These are phyloP conservation scores for Takakia lepidozioides DNA, from an alignment of 225 moss, liverwort and hornwort genomes.

Conservation along the genomic window DNA sequence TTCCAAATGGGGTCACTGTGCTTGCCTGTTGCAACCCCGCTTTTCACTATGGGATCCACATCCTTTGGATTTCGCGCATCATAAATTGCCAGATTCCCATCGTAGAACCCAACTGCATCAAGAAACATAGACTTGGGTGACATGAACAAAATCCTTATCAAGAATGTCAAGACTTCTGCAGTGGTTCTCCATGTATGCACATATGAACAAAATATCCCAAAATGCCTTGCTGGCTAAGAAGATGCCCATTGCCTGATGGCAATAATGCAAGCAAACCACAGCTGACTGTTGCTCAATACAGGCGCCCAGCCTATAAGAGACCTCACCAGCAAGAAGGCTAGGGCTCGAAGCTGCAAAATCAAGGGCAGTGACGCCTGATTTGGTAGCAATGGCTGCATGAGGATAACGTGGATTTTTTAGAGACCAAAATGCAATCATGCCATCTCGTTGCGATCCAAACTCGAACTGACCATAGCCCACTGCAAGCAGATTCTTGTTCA, in stretches of 20 bases:
- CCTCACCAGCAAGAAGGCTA: constrained; percentile 89
- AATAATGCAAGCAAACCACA: no score
- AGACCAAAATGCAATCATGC: constrained; percentile 91
- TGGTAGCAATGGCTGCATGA: constrained; percentile 54
- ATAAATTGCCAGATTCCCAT: constrained; percentile 82
- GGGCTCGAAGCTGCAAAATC: constrained; percentile 79
- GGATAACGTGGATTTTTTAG: constrained; percentile 89
- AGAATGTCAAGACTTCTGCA: no score
- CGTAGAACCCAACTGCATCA: constrained; percentile 78
- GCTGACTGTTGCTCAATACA: no score
- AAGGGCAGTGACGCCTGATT: constrained; percentile 71
- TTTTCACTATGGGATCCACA: constrained; percentile 70
- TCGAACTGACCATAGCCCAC: constrained; percentile 94
- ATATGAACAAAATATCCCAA: no score
- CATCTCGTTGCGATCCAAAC: constrained; percentile 68
- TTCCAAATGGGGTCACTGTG: constrained; percentile 95
- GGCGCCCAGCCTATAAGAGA: neutral
- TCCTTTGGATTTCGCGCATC: constrained; percentile 79
- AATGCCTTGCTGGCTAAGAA: neutral
- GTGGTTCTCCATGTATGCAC: no score
- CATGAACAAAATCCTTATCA: no score
- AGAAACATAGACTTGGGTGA: no score
- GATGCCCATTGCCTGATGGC: no score
- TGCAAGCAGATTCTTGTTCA: constrained; percentile 72
- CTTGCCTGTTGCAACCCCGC: constrained; percentile 67